Percentiles rank a stretch among this genome's conserved stretches.
Evolutionary conservation across 441 rosid species (phyloP).

Genomic region (Biscutella laevigata): DNA sequence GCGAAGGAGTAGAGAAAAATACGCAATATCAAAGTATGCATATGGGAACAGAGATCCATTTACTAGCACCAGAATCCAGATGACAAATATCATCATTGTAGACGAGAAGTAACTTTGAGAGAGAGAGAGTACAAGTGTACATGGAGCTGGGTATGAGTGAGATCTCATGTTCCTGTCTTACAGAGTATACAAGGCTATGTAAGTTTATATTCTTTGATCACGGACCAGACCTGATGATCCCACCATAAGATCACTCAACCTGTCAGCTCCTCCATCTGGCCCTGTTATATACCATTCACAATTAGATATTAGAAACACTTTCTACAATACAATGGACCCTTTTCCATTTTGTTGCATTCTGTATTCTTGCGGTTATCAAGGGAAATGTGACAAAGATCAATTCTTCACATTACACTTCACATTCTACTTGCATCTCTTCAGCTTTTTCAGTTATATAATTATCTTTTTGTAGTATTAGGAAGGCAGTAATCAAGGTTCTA

Average conservation of each 20-base stretch:
- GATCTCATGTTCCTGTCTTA: conserved; percentile 9
- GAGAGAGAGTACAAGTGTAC: conserved; percentile 10
- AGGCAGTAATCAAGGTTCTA: neutral
- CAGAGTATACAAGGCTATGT: conserved; percentile 12
- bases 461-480: neutral
- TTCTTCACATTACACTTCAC: neutral
- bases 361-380: neutral
- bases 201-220: conserved; percentile 12
- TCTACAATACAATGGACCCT: too few relatives aligned
- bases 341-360: too few relatives aligned
- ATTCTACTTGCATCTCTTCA: neutral
- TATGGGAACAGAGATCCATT: too few relatives aligned
- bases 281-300: conserved; percentile 40
- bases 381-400: neutral
- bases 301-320: neutral
- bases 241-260: conserved; percentile 32
- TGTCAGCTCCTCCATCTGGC: conserved; percentile 78
- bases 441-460: neutral
- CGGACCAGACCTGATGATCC: neutral
- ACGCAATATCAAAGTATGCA: too few relatives aligned
- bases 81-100: too few relatives aligned
- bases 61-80: too few relatives aligned
- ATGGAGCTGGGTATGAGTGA: conserved; percentile 7
- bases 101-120: neutral
- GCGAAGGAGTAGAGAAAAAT: too few relatives aligned